These are phyloP conservation scores for Eimeria acervulina DNA, from an alignment of 169 alveolate genomes.

Conservation along the genomic window DNA sequence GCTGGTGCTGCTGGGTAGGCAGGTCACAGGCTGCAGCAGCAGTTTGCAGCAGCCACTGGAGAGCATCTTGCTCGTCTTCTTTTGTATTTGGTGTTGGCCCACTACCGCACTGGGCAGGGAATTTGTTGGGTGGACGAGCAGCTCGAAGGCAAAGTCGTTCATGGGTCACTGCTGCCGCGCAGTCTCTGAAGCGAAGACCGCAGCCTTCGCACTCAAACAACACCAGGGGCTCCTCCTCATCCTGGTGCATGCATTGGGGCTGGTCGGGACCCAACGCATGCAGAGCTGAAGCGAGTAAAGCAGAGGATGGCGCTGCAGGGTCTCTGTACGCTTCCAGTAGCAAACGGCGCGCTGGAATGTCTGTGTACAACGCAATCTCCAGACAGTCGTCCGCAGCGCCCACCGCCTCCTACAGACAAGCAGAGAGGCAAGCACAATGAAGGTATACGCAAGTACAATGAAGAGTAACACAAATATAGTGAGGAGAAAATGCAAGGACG, in stretches of 20 bases:
- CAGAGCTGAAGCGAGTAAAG: constrained; percentile 62
- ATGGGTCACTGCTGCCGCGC: constrained; percentile 53
- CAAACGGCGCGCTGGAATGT: constrained; percentile 18
- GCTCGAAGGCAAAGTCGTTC: constrained; percentile 20
- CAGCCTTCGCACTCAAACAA: constrained; percentile 29
- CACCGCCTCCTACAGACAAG: constrained; percentile 47
- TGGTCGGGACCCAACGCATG: constrained; percentile 51
- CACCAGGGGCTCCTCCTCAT: neutral
- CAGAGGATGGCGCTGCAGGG: constrained; percentile 36
- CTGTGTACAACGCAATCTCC: constrained; percentile 24
- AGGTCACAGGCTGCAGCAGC: constrained; percentile 28
- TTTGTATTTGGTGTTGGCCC: neutral
- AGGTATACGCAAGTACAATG: neutral
- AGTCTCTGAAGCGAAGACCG: constrained; percentile 57
- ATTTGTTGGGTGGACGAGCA: neutral
- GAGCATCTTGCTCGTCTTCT: neutral
- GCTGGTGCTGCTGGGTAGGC: neutral
- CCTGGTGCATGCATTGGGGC: neutral
- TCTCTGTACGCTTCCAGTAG: neutral
- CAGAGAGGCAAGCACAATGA: neutral
- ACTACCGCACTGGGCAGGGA: neutral
- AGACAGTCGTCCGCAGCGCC: constrained; percentile 58
- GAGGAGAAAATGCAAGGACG: neutral
- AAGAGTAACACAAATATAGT: neutral
- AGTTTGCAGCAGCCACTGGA: constrained; percentile 29